Conservation (phyloP, 305 asterid species). For the Solanum chacoense region DNA sequence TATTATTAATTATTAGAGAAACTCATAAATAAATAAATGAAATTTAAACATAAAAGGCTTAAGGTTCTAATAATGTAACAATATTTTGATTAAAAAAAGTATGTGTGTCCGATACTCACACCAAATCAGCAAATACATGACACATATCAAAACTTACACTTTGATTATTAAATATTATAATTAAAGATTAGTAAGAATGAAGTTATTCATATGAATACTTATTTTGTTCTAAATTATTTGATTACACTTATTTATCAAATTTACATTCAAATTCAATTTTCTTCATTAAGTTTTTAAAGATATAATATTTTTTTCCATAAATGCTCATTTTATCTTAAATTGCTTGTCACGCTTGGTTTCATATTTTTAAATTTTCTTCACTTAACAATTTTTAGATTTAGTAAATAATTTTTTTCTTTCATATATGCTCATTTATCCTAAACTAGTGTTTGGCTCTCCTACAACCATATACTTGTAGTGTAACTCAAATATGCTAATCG, state of each 20-base stretch:
- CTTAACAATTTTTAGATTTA: no score
- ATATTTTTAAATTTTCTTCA: no score
- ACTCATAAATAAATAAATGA: neutral
- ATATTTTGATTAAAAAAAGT: no score
- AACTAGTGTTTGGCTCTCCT: no score
- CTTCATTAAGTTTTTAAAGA: neutral
- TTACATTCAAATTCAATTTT: no score
- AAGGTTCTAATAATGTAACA: neutral
- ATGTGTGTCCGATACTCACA: neutral
- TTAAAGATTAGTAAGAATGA: neutral
- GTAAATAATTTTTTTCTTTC: no score
- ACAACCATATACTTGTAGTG: no score
- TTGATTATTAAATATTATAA: no score
- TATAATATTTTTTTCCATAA: no score
- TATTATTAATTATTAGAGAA: neutral
- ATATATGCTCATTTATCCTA: no score
- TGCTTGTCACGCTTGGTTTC: neutral
- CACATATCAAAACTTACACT: neutral
- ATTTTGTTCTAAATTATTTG: neutral
- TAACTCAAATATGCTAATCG: no score
- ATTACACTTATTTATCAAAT: neutral
- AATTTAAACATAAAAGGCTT: neutral
- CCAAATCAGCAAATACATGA: neutral
- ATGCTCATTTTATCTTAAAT: neutral
- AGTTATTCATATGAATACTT: no score